Evolutionary conservation across 163 green algal genomes (phyloP), one percentile per base, ranked within the genome.

Genomic region (Volvox carteri): DNA sequence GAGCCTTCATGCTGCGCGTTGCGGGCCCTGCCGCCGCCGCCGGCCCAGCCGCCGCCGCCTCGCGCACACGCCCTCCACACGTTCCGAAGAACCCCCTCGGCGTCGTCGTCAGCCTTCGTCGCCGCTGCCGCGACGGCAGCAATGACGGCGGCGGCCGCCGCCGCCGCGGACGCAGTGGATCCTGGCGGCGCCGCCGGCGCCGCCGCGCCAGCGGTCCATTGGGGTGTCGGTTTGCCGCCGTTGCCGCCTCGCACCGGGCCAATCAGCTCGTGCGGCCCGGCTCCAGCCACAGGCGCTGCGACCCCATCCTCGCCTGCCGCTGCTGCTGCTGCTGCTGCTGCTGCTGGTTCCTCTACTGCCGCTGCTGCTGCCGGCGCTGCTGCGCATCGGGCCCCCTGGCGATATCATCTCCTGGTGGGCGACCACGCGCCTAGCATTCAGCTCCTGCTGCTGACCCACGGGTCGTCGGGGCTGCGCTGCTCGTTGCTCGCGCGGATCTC

Each of bases 401-500:
- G 68, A 7, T 89, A 84, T 28, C 70, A 89, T 14, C 52, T 89
- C 37, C 28, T 83, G 14, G 19, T 89, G 3, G 84, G 84, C 2
- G 84, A 89, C 70, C 84, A 73, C 46, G 70, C 68, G 0, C 68
- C 68, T 50, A 84, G 68, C 37, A 67, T 89, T 0, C 84, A 83
- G 52, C 70, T 89, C 1, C 9, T 89, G 25, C 68, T 89, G 52
- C 84, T 89, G 84, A 80, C 65, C 46, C 44, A 86, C n/a, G 79
- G 60, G 25, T 75, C 79, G 14, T 65, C 60, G 23, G 79, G 79
- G n/a, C 60, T 86, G 35, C 18, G 44, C 41, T 86, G 60, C 65
- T 73, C 81, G 46, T 50, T 0, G 28, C 81, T 87, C 1, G 65
- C 81, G 12, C 46, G 30, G 18, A n/a, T 87, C 33, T 41, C 33